phyloP scores from a whole-genome alignment of 108 stramenopile species.

The Discostella pseudostelligera region DNA sequence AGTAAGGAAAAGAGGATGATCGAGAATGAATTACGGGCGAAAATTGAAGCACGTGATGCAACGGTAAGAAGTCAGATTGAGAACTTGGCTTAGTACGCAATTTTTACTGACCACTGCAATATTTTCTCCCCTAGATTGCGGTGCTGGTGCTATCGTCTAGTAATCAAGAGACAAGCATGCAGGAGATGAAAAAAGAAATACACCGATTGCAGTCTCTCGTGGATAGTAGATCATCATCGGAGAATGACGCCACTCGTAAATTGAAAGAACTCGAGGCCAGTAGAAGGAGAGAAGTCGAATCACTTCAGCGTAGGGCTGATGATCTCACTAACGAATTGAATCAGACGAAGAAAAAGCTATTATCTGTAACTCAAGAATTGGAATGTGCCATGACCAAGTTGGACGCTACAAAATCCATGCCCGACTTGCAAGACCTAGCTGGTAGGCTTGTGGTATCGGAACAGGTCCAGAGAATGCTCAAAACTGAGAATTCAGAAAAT shows the following conservation, averaged over 20 bases:
- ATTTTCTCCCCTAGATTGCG: slow-evolving; percentile 38
- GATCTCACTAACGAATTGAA: slow-evolving; percentile 30
- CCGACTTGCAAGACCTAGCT: slow-evolving; percentile 37
- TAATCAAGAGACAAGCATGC: slow-evolving; percentile 56
- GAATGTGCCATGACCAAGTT: slow-evolving; percentile 33
- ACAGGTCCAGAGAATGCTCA: slow-evolving; percentile 28
- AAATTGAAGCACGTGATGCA: slow-evolving; percentile 70
- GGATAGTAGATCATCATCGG: slow-evolving; percentile 35
- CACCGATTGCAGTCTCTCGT: slow-evolving; percentile 35
- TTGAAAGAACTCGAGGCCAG: slow-evolving; percentile 43
- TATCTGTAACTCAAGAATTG: slow-evolving; percentile 20
- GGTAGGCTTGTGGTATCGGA: slow-evolving; percentile 37
- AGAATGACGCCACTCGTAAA: slow-evolving; percentile 23
- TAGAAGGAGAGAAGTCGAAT: slow-evolving; percentile 44
- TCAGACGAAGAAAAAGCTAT: slow-evolving; percentile 26
- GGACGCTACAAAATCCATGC: slow-evolving; percentile 26
- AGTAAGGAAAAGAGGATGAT: slow-evolving; percentile 37
- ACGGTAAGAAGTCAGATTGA: slow-evolving; percentile 18
- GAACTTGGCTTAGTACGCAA: not conserved
- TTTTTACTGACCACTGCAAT: not conserved
- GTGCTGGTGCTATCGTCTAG: slow-evolving; percentile 65
- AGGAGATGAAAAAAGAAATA: slow-evolving; percentile 46
- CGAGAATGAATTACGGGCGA: slow-evolving; percentile 24
- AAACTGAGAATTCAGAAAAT: slow-evolving; percentile 28
- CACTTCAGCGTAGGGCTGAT: slow-evolving; percentile 15